Evolutionary conservation across 1,139 yeast genomes (phyloP).

Genomic region (Candida tunisiensis): DNA sequence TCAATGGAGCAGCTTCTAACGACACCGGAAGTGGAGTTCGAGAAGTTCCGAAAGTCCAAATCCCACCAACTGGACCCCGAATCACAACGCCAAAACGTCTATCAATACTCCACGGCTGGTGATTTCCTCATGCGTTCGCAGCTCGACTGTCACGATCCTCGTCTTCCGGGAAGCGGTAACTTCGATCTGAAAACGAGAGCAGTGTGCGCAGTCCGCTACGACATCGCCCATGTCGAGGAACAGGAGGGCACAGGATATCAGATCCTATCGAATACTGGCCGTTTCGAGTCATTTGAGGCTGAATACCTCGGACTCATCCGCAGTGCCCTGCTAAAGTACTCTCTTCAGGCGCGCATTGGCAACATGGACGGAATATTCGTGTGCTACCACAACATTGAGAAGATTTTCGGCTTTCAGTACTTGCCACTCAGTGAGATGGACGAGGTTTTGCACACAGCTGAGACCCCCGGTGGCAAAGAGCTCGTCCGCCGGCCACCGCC

Average conservation of each 20-base stretch:
- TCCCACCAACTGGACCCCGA: constrained; percentile 6
- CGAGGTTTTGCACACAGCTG: constrained; percentile 31
- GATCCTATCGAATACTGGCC: constrained; percentile 42
- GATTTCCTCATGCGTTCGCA: constrained; percentile 77
- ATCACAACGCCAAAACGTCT: constrained; percentile 19
- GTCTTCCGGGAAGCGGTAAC: constrained; percentile 80
- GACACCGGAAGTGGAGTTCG: constrained; percentile 22
- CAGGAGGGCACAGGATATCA: constrained; percentile 47
- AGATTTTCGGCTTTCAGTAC: constrained; percentile 83
- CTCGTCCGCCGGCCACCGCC: background rate
- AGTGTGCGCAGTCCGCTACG: constrained; percentile 70
- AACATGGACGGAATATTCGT: constrained; percentile 93
- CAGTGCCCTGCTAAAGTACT: constrained; percentile 67
- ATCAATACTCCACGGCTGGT: constrained; percentile 59
- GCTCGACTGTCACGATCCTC: constrained; percentile 61
- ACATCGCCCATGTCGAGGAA: constrained; percentile 43
- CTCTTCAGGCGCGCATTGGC: constrained; percentile 86
- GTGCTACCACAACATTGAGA: constrained; percentile 72
- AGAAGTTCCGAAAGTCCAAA: constrained; percentile 5
- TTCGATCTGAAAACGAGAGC: constrained; percentile 92
- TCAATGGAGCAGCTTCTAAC: constrained; percentile 62
- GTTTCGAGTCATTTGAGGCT: constrained; percentile 60
- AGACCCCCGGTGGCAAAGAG: constrained; percentile 3
- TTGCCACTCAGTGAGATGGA: constrained; percentile 64
- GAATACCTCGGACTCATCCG: constrained; percentile 64